These are phyloP conservation scores for Chrysoporthe deuterocubensis DNA, from an alignment of 2,329 filamentous ascomycete species.

Conservation along the genomic window DNA sequence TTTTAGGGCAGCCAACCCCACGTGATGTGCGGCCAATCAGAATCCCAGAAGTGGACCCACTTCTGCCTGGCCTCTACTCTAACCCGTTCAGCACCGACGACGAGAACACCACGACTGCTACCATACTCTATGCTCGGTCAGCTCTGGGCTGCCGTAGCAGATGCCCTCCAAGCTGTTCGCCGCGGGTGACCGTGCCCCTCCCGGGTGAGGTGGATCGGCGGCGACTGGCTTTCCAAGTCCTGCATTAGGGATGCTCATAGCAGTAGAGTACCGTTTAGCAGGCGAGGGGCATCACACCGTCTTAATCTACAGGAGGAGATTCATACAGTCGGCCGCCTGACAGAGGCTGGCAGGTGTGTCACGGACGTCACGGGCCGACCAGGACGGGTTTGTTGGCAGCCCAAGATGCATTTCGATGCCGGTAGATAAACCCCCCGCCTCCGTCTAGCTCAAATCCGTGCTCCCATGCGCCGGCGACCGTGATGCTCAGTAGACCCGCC, in stretches of 20 bases:
- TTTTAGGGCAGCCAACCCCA: constrained; percentile 18
- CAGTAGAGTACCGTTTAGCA: background rate
- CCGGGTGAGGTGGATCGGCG: no score
- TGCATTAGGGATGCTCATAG: no score
- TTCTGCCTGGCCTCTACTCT: background rate
- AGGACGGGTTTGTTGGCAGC: background rate
- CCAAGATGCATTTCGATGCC: background rate
- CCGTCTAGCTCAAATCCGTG: background rate
- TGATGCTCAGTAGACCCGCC: background rate
- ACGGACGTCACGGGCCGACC: background rate
- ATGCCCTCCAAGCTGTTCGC: no score
- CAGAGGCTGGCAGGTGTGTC: background rate
- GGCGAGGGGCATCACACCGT: background rate
- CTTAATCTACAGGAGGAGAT: background rate
- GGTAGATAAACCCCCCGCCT: background rate
- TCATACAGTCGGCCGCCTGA: background rate
- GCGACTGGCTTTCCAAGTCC: background rate
- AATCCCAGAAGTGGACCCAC: constrained; percentile 2
- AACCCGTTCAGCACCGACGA: no score
- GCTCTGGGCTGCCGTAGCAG: no score
- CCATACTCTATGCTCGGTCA: no score
- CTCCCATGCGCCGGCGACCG: background rate
- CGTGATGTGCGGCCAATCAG: constrained; percentile 14
- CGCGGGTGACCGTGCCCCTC: no score
- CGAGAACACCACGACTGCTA: no score